A percentile compares a stretch with the other conserved stretches of the same genome.
These are phyloP conservation scores for Effrenium voratum DNA, from an alignment of 73 alveolate species.

Conservation along the genomic window DNA sequence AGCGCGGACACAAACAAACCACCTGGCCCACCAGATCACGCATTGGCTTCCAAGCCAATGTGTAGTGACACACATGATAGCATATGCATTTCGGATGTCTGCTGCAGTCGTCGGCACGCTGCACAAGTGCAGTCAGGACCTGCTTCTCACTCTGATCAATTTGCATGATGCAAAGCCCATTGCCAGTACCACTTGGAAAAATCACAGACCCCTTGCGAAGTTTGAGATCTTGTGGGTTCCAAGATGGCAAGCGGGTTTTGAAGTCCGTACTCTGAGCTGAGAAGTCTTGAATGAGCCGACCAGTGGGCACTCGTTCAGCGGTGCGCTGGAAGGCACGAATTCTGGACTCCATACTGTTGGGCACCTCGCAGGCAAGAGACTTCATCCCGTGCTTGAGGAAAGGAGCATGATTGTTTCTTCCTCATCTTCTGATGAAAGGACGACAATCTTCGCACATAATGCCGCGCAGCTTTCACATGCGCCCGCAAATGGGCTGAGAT, in stretches of 20 bases:
- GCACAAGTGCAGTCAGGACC: background rate
- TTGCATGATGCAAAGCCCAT: background rate
- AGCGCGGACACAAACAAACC: constrained; percentile 8
- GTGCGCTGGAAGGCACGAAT: background rate
- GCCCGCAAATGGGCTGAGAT: background rate
- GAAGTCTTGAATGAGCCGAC: background rate
- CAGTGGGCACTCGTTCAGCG: background rate
- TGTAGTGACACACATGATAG: background rate
- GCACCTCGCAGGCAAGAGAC: background rate
- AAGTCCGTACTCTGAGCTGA: background rate
- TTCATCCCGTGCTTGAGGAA: background rate
- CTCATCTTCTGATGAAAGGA: background rate
- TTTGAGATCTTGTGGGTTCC: background rate
- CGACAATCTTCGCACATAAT: background rate
- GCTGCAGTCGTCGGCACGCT: background rate
- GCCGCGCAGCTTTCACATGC: background rate
- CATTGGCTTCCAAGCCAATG: background rate
- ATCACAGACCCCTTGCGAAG: constrained; percentile 10
- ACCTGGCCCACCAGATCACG: background rate
- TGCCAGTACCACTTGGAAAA: background rate
- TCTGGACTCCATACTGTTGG: background rate
- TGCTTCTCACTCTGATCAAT: background rate
- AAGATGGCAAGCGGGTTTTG: background rate
- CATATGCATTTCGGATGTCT: constrained; percentile 5
- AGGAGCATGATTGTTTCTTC: background rate